Evolutionary conservation across 768 basidiomycete species (phyloP), one percentile per base, ranked within the genome.

Genomic region (Russula ochroleuca): DNA sequence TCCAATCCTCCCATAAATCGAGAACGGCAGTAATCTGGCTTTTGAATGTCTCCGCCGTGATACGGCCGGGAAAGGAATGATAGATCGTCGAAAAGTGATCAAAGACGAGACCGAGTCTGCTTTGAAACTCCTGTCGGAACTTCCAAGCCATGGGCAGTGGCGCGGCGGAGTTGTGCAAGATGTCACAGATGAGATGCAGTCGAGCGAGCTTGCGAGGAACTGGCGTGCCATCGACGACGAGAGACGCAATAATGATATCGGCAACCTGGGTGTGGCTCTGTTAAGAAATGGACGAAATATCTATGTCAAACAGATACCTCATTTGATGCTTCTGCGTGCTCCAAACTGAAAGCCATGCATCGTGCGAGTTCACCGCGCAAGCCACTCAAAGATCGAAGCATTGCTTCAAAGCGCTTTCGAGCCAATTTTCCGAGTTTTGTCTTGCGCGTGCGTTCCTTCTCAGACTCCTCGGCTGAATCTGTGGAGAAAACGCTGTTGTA

Each of bases 1-100:
- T 95, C 94, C 95, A 96, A 72, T 97, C 89, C 72, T 98, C 97
- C 94, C 97, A 98, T 35, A 98, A 88, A 70, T 98, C 95, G 6
- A 98, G 81, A 19, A 98, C 85, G 9, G 86, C 78, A 6, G 85
- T 86, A 63, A 98, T 92, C 74, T 98, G 93, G 68, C 88, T 88
- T 77, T 90, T 95, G 81, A 98, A 99, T 1, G 89, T 87, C 68
- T 98, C 95, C 14, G 96, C 96, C 2, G 94, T 96, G 73, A 99
- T 94, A 55, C 93, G 82, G 2, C 96, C 96, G 2, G 94, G 93
- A 73, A 98, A 98, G 9, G 94, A 94, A 66, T 94, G 90, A 72
- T 97, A 94, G 59, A 99, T 92, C 51, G 87, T 90, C 25, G 89
- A 90, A 35, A 99, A 80, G 73, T 99, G 97, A 71, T 97, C 94